A percentile compares a stretch with the other conserved stretches of the same genome.
Conservation (phyloP, 257 asterid species). For the Solanum dulcamara region DNA sequence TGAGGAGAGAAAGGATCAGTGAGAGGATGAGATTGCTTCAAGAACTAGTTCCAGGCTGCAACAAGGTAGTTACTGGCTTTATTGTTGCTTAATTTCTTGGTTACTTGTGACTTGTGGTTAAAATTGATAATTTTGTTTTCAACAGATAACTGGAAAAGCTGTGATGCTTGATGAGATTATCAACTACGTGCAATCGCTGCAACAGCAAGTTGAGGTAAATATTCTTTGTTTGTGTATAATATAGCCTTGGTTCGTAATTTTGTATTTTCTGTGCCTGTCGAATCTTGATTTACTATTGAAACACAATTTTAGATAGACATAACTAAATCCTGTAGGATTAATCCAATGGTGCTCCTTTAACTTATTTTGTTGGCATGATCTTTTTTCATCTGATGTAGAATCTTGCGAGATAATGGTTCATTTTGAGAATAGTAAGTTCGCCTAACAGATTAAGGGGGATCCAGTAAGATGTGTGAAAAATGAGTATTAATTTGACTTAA, state of each 20-base stretch:
- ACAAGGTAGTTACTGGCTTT: conserved; percentile 40
- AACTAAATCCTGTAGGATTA: neutral
- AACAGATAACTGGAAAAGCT: conserved; percentile 90
- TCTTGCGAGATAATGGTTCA: neutral
- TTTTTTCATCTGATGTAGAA: neutral
- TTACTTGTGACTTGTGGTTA: neutral
- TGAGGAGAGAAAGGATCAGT: conserved; percentile 85
- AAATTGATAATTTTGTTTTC: neutral
- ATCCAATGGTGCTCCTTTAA: neutral
- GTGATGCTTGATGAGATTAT: conserved; percentile 98
- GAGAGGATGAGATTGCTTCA: conserved; percentile 94
- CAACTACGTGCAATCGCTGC: conserved; percentile 90
- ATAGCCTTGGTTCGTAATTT: neutral
- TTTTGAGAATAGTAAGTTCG: neutral
- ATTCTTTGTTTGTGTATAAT: neutral
- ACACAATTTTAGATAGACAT: neutral
- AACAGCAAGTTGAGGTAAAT: conserved; percentile 92
- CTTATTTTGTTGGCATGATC: neutral
- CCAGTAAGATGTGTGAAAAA: neutral
- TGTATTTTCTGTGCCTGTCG: neutral
- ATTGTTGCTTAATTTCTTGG: neutral
- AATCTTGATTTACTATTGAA: neutral
- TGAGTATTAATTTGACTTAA: neutral
- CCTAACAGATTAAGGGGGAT: neutral
- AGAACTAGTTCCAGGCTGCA: conserved; percentile 95